Conservation (phyloP, 164 flowering plant genomes). For the Warburgia ugandensis region DNA sequence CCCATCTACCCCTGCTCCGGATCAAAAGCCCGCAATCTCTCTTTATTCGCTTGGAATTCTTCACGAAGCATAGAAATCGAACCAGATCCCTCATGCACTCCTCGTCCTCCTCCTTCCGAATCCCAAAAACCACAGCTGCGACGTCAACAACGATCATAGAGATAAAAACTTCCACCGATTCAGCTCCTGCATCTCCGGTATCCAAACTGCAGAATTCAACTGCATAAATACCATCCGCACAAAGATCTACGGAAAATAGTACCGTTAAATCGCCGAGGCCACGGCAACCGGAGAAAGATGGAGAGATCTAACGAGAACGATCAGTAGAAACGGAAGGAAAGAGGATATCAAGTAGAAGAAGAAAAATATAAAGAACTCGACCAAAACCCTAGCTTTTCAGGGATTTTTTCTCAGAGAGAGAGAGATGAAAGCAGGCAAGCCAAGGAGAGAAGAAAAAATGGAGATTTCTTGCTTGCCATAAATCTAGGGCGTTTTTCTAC, state of each 20-base stretch:
- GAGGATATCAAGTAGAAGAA: neutral
- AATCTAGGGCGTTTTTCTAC: conserved; percentile 8
- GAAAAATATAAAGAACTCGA: too few relatives aligned
- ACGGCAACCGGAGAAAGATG: neutral
- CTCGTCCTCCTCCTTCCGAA: conserved; percentile 8
- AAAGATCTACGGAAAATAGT: too few relatives aligned
- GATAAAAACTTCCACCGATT: neutral
- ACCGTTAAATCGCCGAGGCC: neutral
- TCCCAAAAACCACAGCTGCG: conserved; percentile 7
- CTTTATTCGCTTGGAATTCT: conserved; percentile 30
- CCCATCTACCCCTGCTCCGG: conserved; percentile 78
- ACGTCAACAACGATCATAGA: conserved; percentile 25
- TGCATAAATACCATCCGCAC: too few relatives aligned
- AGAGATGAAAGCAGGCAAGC: too few relatives aligned
- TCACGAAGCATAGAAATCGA: conserved; percentile 25
- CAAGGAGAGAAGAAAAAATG: neutral
- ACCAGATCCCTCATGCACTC: conserved; percentile 56
- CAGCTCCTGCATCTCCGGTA: too few relatives aligned
- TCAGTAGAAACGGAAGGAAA: neutral
- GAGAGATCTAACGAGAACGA: neutral
- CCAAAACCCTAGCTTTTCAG: neutral
- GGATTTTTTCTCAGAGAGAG: too few relatives aligned
- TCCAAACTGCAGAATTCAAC: too few relatives aligned
- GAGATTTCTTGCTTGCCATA: neutral
- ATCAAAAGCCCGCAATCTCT: conserved; percentile 57